A percentile compares a stretch with the other conserved stretches of the same genome.
Conservation (phyloP, 2,329 filamentous ascomycete genomes). For the Pyricularia sp. region DNA sequence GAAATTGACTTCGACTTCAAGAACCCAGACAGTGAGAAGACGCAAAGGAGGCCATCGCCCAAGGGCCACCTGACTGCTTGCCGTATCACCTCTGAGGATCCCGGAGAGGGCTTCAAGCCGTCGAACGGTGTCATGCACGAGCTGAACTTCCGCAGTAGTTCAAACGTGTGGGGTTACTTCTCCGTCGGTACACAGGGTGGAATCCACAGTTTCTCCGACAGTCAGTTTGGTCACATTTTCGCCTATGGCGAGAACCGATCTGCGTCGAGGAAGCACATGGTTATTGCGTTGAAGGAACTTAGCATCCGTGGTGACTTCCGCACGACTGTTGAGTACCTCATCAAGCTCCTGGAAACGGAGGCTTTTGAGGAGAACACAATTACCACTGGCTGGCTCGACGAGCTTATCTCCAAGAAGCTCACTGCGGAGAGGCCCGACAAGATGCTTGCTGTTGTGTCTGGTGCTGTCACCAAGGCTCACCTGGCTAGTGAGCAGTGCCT, state of each 20-base stretch:
- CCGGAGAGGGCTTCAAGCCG: slow-evolving; percentile 98
- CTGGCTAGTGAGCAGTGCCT: slow-evolving; percentile 86
- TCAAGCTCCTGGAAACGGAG: slow-evolving; percentile 95
- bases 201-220: slow-evolving; percentile 98
- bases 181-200: slow-evolving; percentile 92
- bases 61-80: slow-evolving; percentile 97
- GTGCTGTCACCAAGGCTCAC: slow-evolving; percentile 89
- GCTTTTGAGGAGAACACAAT: slow-evolving; percentile 99
- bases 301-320: slow-evolving; percentile 99
- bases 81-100: slow-evolving; percentile 97
- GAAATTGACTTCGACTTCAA: slow-evolving; percentile 97
- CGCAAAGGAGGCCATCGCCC: slow-evolving; percentile 78
- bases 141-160: slow-evolving; percentile 95
- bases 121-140: slow-evolving; percentile 99
- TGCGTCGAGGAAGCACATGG: slow-evolving; percentile 97
- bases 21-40: slow-evolving; percentile 66
- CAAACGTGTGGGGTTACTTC: slow-evolving; percentile 99
- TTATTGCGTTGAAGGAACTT: slow-evolving; percentile 93
- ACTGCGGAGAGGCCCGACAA: slow-evolving; percentile 91
- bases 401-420: slow-evolving; percentile 94
- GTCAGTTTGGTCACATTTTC: slow-evolving; percentile 98
- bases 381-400: slow-evolving; percentile 95
- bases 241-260: slow-evolving; percentile 96
- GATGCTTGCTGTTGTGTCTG: slow-evolving; percentile 87
- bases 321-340: slow-evolving; percentile 96